phyloP scores from a whole-genome alignment of 345 rosid genomes.

The Abelmoschus esculentus region DNA sequence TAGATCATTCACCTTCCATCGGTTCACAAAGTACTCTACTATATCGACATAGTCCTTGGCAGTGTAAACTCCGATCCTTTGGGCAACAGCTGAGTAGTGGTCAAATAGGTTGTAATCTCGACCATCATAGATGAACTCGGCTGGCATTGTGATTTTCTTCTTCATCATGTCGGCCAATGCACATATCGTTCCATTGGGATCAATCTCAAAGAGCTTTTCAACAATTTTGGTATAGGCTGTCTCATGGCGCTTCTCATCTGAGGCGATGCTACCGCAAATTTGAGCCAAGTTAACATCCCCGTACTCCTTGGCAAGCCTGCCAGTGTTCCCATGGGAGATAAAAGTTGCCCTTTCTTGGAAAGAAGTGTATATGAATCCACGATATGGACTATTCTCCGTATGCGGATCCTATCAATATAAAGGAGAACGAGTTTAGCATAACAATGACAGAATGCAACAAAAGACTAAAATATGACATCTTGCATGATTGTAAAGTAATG shows the following conservation, averaged over 20 bases:
- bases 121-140: conserved; percentile 83
- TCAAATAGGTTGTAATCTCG: conserved; percentile 58
- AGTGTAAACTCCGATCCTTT: conserved; percentile 77
- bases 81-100: conserved; percentile 74
- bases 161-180: conserved; percentile 93
- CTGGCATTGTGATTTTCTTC: conserved; percentile 93
- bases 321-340: conserved; percentile 88
- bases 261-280: conserved; percentile 76
- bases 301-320: conserved; percentile 71
- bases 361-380: conserved; percentile 79
- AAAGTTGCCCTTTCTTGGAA: conserved; percentile 98
- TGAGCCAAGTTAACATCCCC: conserved; percentile 79
- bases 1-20: conserved; percentile 61
- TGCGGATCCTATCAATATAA: conserved; percentile 50
- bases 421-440: background rate
- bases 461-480: background rate
- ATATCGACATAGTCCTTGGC: conserved; percentile 85
- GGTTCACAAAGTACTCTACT: conserved; percentile 66
- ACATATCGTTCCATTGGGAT: conserved; percentile 64
- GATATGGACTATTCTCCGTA: conserved; percentile 78
- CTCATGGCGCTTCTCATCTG: conserved; percentile 93
- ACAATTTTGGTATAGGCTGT: conserved; percentile 84
- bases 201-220: conserved; percentile 78
- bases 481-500: background rate
- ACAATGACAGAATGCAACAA: background rate